These are phyloP conservation scores for Carex myosuroides DNA, from an alignment of 176 grass and related monocot genomes.

Conservation along the genomic window DNA sequence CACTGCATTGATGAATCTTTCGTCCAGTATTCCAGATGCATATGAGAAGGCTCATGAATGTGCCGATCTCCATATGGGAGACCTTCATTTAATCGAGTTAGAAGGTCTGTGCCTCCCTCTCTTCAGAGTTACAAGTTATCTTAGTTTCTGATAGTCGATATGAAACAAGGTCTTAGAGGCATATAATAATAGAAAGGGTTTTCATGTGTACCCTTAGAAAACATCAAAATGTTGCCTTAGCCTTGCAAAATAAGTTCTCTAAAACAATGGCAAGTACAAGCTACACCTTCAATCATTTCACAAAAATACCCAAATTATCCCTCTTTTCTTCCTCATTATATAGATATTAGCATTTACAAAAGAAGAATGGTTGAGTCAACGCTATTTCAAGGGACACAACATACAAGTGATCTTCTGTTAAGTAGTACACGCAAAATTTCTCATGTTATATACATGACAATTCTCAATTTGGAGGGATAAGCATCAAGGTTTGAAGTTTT, in stretches of 20 bases:
- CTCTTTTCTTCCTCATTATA: neutral
- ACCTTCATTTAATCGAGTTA: conserved; percentile 86
- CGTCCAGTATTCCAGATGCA: conserved; percentile 65
- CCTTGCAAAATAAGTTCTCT: neutral
- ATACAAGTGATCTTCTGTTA: neutral
- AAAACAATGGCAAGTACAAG: neutral
- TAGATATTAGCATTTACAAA: neutral
- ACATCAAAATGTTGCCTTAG: neutral
- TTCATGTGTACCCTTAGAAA: neutral
- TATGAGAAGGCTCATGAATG: conserved; percentile 69
- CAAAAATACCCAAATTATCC: neutral
- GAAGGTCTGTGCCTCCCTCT: conserved; percentile 33
- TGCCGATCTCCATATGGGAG: conserved; percentile 79
- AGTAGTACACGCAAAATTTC: neutral
- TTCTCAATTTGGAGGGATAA: neutral
- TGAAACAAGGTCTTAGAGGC: neutral
- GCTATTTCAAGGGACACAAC: neutral
- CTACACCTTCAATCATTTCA: neutral
- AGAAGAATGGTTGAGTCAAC: neutral
- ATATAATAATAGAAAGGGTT: neutral
- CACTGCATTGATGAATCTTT: conserved; percentile 69
- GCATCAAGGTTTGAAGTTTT: neutral
- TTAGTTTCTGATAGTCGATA: neutral
- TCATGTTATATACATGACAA: neutral
- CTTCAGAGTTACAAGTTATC: neutral